A percentile compares a stretch with the other conserved stretches of the same genome.
Evolutionary conservation across 164 flowering plant species (phyloP).

Genomic region (Vitis rotundifolia): DNA sequence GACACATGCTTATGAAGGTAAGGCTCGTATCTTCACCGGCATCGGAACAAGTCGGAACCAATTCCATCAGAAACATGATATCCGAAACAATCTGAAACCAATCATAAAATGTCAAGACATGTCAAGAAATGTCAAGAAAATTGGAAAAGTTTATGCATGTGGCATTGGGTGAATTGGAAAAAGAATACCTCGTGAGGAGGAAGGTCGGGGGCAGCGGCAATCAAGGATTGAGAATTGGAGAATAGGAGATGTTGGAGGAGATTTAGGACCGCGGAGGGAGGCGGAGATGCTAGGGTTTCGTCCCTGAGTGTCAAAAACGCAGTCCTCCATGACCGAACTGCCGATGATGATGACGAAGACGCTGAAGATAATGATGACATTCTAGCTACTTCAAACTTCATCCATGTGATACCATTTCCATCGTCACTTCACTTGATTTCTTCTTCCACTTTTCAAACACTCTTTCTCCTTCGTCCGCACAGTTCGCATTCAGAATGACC

Average conservation of each 20-base stretch:
- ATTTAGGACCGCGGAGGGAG: conserved; percentile 28
- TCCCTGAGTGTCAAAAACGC: conserved; percentile 87
- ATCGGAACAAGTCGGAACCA: conserved; percentile 28
- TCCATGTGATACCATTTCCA: too few species aligned
- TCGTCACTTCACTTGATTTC: too few species aligned
- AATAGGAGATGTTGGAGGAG: conserved; percentile 59
- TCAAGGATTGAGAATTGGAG: conserved; percentile 48
- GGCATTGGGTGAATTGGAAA: background rate
- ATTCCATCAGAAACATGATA: conserved; percentile 57
- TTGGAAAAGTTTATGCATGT: too few species aligned
- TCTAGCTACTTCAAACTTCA: background rate
- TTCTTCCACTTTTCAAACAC: too few species aligned
- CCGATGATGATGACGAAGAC: conserved; percentile 18
- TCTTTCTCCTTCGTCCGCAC: too few species aligned
- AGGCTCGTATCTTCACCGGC: conserved; percentile 19
- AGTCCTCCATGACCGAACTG: conserved; percentile 69
- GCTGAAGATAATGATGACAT: background rate
- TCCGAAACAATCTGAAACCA: conserved; percentile 62
- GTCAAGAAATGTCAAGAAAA: too few species aligned
- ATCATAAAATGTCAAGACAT: background rate
- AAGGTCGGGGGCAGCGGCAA: conserved; percentile 57
- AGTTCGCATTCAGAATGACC: too few species aligned
- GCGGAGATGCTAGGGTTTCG: conserved; percentile 56
- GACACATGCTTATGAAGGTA: conserved; percentile 24
- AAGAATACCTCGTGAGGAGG: conserved; percentile 71